Conservation (phyloP, 2,329 filamentous ascomycete genomes). For the Blastomyces parvus region DNA sequence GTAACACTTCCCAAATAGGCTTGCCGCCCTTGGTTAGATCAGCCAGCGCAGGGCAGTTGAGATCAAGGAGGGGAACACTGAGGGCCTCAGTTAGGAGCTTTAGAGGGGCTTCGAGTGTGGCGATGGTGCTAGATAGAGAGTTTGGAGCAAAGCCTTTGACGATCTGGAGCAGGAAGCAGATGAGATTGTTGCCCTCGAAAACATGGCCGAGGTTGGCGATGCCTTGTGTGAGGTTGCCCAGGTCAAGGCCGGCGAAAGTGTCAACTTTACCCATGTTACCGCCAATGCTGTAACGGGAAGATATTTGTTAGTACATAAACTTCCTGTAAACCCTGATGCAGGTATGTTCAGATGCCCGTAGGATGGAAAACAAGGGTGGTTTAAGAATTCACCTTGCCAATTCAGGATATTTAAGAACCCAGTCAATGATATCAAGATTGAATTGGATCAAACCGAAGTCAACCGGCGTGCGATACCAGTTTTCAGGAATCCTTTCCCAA, state of each 20-base stretch:
- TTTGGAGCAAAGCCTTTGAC: slow-evolving; percentile 28
- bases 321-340: not conserved
- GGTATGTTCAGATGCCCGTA: not conserved
- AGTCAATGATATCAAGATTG: slow-evolving; percentile 33
- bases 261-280: slow-evolving; percentile 46
- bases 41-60: slow-evolving; percentile 26
- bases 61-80: slow-evolving; percentile 21
- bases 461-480: slow-evolving; percentile 41
- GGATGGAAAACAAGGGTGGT: not conserved
- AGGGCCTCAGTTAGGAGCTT: slow-evolving; percentile 24
- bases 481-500: slow-evolving; percentile 45
- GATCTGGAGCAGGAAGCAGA: slow-evolving; percentile 32
- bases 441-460: slow-evolving; percentile 42
- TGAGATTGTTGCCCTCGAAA: slow-evolving; percentile 33
- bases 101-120: slow-evolving; percentile 23
- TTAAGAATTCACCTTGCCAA: slow-evolving; percentile 25
- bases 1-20: slow-evolving; percentile 25
- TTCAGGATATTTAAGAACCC: slow-evolving; percentile 34
- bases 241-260: slow-evolving; percentile 42
- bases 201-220: slow-evolving; percentile 28
- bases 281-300: slow-evolving; percentile 33
- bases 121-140: slow-evolving; percentile 23
- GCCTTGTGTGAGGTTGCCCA: slow-evolving; percentile 37
- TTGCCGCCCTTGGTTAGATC: slow-evolving; percentile 26
- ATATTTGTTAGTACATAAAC: not conserved